Evolutionary conservation across 331 rosid species (phyloP).

Genomic region (Phaseolus coccineus): DNA sequence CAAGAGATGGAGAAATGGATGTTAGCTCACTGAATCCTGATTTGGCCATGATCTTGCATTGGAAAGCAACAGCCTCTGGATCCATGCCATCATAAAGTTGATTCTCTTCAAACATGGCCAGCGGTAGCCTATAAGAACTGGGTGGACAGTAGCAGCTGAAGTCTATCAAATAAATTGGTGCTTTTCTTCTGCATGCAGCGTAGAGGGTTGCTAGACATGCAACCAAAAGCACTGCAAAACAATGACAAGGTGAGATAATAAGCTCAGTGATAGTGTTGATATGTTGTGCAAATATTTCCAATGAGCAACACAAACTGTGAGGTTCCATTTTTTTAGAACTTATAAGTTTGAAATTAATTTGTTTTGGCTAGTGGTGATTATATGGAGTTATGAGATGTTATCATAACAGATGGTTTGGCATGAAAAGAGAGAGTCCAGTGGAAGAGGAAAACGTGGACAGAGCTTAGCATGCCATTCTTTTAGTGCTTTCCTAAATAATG

Average conservation of each 20-base stretch:
- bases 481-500: conserved; percentile 43
- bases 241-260: conserved; percentile 28
- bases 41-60: conserved; percentile 55
- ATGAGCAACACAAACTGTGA: conserved; percentile 7
- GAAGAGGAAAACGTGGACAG: conserved; percentile 44
- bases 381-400: conserved; percentile 31
- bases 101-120: conserved; percentile 55
- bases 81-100: conserved; percentile 42
- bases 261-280: conserved; percentile 25
- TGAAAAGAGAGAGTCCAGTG: conserved; percentile 37
- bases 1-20: conserved; percentile 48
- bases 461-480: conserved; percentile 41
- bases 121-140: conserved; percentile 47
- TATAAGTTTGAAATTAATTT: conserved; percentile 4
- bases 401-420: conserved; percentile 30
- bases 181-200: conserved; percentile 46
- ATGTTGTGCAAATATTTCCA: conserved; percentile 26
- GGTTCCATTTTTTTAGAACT: conserved; percentile 24
- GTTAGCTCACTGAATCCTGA: conserved; percentile 60
- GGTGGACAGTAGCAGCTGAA: conserved; percentile 57
- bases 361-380: conserved; percentile 24
- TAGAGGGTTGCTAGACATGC: conserved; percentile 40
- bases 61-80: conserved; percentile 52
- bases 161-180: conserved; percentile 51
- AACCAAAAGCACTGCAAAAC: conserved; percentile 33